Evolutionary conservation across 2,329 filamentous ascomycete species (phyloP), one percentile per base, ranked within the genome.

Genomic region (Aspergillus alliaceus): DNA sequence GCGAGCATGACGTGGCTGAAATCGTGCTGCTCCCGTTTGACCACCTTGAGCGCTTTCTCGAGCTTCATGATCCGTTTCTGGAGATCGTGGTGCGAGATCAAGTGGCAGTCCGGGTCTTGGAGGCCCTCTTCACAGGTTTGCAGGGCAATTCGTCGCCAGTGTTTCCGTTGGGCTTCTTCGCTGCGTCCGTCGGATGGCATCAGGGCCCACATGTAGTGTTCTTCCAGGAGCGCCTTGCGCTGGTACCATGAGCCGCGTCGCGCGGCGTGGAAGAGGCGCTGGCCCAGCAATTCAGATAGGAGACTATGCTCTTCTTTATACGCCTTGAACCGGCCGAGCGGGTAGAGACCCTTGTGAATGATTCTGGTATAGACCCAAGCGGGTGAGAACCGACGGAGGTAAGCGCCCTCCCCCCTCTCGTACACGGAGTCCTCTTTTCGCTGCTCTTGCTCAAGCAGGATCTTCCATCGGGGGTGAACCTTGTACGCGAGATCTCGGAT

Each of bases 311-410:
- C 95, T 25, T 85, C 84, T 54, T 80, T 80, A 70, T 98, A 86
- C 48, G 92, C 81, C 69, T 96, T 97, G 60, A 93, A 85, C 27
- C 91, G 88, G 0, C 90, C 92, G 15, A 96, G 82, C 2, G 92
- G 86, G 56, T 87, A 84, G 0, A 90, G 85, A 3, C 89, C 89
- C 72, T 98, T 98, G 75, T 97, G 92, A 3, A 96, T 82, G 58
- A 99, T 92, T 11, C 95, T 84, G 0, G 95, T 98, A 66, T 96
- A 97, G 0, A 96, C 89, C 83, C 96, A 96, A 0, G 89, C 93
- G 0, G 93, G 91, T 1, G 90, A 96, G 64, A 99, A 93, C 0
- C 93, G 87, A 44, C 93, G 86, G 1, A 99, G 79, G 69, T 99
- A 99, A 0, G 88, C 89, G 1, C 91, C 91, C 74, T 98, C 93